These are phyloP conservation scores for Lentinula aciculospora DNA, from an alignment of 768 basidiomycete genomes.

Conservation along the genomic window DNA sequence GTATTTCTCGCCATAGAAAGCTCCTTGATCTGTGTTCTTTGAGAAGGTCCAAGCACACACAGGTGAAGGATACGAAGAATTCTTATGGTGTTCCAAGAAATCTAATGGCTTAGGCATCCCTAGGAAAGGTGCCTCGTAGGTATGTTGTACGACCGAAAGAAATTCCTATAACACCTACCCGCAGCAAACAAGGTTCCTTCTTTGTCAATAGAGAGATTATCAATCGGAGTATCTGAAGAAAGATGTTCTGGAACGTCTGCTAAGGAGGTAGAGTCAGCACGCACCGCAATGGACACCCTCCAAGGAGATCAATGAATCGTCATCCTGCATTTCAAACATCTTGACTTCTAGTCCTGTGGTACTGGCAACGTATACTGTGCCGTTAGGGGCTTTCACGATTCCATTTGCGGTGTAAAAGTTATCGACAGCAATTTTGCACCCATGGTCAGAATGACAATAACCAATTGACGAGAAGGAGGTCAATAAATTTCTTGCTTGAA, in stretches of 20 bases:
- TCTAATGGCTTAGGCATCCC: conserved; percentile 33
- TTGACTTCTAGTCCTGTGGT: conserved; percentile 36
- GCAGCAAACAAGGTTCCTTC: conserved; percentile 61
- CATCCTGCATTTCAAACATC: conserved; percentile 52
- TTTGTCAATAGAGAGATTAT: conserved; percentile 57
- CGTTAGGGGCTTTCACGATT: conserved; percentile 42
- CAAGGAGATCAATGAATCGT: conserved; percentile 50
- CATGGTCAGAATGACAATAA: conserved; percentile 54
- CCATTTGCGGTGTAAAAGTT: conserved; percentile 55
- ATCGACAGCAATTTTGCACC: conserved; percentile 55
- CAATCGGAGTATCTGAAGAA: conserved; percentile 42
- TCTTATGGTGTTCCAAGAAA: conserved; percentile 29
- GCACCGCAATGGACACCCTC: conserved; percentile 51
- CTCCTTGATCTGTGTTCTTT: conserved; percentile 41
- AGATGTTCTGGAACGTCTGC: not conserved
- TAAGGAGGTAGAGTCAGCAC: not conserved
- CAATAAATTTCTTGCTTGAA: conserved; percentile 20
- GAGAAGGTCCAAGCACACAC: conserved; percentile 48
- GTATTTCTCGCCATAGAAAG: conserved; percentile 58
- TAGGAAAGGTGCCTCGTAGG: not conserved
- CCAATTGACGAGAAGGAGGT: conserved; percentile 44
- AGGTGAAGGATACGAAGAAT: conserved; percentile 30
- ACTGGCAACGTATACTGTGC: conserved; percentile 59
- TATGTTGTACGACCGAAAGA: not conserved
- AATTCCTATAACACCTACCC: conserved; percentile 26